Evolutionary conservation across 1,139 yeast genomes (phyloP).

Genomic region (Zygoascus hellenicus): DNA sequence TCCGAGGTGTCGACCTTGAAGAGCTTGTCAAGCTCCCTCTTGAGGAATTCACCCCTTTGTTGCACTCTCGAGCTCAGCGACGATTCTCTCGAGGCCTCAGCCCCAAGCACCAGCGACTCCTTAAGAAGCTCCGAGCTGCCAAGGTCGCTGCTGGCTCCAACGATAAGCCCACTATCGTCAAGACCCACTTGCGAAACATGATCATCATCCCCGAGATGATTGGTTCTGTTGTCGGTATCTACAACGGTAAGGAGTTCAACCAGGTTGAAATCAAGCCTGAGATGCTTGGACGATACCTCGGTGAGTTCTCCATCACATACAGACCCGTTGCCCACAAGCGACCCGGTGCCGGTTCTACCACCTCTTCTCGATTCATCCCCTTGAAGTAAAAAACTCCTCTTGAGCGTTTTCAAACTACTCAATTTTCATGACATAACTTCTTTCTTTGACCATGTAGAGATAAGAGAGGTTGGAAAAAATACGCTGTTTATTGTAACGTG

Average conservation of each 20-base stretch:
- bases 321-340: conserved; percentile 99
- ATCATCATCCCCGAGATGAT: conserved; percentile 99
- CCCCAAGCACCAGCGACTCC: conserved; percentile 92
- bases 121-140: conserved; percentile 97
- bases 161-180: conserved; percentile 97
- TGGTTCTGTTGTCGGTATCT: conserved; percentile 97
- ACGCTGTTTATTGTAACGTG: not conserved
- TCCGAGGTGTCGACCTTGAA: conserved; percentile 97
- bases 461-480: not conserved
- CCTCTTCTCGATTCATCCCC: conserved; percentile 54
- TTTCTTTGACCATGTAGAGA: not conserved
- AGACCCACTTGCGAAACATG: conserved; percentile 99
- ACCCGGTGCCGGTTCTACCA: conserved; percentile 80
- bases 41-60: conserved; percentile 94
- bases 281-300: conserved; percentile 99
- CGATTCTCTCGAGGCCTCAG: conserved; percentile 98
- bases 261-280: conserved; percentile 98
- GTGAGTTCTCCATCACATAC: conserved; percentile 99
- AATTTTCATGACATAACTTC: not conserved
- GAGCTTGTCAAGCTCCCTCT: conserved; percentile 91
- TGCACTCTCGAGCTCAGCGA: conserved; percentile 99
- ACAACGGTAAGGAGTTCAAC: conserved; percentile 99
- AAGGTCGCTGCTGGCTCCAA: conserved; percentile 87
- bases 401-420: conserved; percentile 3
- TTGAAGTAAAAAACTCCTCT: conserved; percentile 28